Base-by-base conservation (phyloP, 192 early-diverging fungal genomes). In the Podila horticola region DNA sequence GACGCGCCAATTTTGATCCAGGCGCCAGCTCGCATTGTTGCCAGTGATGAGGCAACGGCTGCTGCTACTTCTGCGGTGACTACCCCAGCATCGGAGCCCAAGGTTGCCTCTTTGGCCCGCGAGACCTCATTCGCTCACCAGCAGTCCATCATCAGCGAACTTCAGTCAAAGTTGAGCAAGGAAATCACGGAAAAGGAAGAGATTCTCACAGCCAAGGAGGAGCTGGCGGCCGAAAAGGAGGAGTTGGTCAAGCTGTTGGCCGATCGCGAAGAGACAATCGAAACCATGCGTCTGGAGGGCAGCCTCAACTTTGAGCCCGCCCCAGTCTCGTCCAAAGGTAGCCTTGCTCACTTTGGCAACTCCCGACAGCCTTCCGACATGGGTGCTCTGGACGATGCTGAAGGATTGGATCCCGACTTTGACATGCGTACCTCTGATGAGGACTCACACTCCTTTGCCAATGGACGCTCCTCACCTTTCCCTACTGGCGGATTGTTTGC, bases 211-310 rank as follows among this genome's bases (percentile, higher is more conserved):
- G 76, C 83, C 2, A 83, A 89, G 24, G 52, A n/a, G n/a, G 52
- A 55, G 22, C 9, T 74, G 79, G 10, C 81, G 77, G 74, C 75
- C 85, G 29, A 83, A 70, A 57, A 88, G 72, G 66, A 67, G 86
- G 28, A 72, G 84, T 34, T 89, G 10, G 85, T 86, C 55, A 86
- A 88, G 58, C 66, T 89, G 60, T 58, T 91, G 17, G 84, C 83
- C 1, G 89, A 90, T 24, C 82, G 84, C n/a, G 84, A 90, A 52
- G 88, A 90, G 51, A 84, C 83, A 26, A 90, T 91, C 62, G 89
- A 90, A 59, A 74, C 77, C 7, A 66, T 91, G 62, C 84, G 86
- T 10, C 71, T 84, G 41, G 88, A 89, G 58, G 71, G 82, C 41
- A 71, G 62, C 26, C 60, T 83, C 22, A 36, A 22, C 22, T 66